phyloP scores from a whole-genome alignment of 176 grass and related monocot species.

The Avena sativa region DNA sequence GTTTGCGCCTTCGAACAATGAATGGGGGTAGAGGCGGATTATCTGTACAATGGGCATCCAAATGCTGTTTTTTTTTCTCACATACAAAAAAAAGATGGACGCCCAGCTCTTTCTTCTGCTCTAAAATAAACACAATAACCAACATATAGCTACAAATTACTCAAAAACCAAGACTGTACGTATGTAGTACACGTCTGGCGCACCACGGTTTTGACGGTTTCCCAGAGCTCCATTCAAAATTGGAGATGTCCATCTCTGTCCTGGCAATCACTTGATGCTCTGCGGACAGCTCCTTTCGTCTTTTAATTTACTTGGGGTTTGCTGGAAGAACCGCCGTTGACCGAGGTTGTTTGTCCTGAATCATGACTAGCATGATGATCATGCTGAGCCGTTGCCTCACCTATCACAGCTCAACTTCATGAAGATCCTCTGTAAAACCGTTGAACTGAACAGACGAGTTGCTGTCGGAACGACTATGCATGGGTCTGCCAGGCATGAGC shows the following conservation, averaged over 20 bases:
- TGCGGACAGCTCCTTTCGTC: not conserved
- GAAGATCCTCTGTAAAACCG: slow-evolving; percentile 68
- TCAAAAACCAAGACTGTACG: slow-evolving; percentile 31
- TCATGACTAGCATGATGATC: not conserved
- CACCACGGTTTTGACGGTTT: not conserved
- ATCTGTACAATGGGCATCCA: slow-evolving; percentile 58
- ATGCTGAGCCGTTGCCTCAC: not conserved
- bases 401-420: slow-evolving; percentile 62
- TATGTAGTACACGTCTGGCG: slow-evolving; percentile 16
- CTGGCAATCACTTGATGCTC: slow-evolving; percentile 13
- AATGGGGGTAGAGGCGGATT: slow-evolving; percentile 37
- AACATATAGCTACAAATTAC: slow-evolving; percentile 49
- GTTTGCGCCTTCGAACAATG: slow-evolving; percentile 28
- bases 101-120: slow-evolving; percentile 28
- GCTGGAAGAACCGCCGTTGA: slow-evolving; percentile 6
- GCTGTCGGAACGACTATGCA: slow-evolving; percentile 47
- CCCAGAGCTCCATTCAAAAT: not conserved
- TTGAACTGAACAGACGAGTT: slow-evolving; percentile 58
- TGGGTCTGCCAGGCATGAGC: slow-evolving; percentile 47
- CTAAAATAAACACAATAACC: slow-evolving; percentile 41
- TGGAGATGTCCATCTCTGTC: not conserved
- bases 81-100: slow-evolving; percentile 48
- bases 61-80: slow-evolving; percentile 35
- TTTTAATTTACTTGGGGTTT: not conserved
- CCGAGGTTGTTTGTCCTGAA: slow-evolving; percentile 2